Evolutionary conservation across 805 yeast genomes (phyloP), one percentile per base, ranked within the genome.

Genomic region (Suhomyces vadensis): DNA sequence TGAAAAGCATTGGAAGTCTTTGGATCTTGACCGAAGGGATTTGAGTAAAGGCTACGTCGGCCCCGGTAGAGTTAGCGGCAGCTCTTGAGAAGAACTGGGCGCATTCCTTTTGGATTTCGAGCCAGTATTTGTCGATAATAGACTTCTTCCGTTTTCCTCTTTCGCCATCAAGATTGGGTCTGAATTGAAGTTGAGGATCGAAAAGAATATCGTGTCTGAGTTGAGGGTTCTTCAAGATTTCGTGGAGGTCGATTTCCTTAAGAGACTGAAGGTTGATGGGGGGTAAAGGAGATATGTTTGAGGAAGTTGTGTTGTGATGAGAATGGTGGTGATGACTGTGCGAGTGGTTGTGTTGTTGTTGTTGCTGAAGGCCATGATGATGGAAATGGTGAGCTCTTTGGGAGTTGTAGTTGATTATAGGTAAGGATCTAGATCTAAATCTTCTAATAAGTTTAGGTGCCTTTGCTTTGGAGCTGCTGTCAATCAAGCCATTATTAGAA

Each of bases 111-210:
- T 81, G 82, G 27, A 91, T 81, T 51, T 85, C 86, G 25, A 69
- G 68, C 97, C 97, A 90, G 67, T 90, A 91, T 55, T 78, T 82
- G 59, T 88, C 95, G 39, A 89, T 84, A 35, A 84, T 73, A 45
- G 75, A 64, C 65, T 81, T 83, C 74, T 90, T 88, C 43, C 90
- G 76, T 47, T 82, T 76, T 21, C 95, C 96, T 41, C 96, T 73
- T 65, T 91, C 97, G 41, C 96, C 95, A 61, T 87, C 96, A 52
- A 90, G 70, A 58, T 88, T 87, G 22, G 95, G 95, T 61, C 97
- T 78, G 64, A 91, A 88, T 69, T 90, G 96, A 47, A 91, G 72
- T 58, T 87, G 87, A 13, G 97, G 95, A 67, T 91, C 97, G 60
- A 91, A 91, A 10, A 89, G 74, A 42, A 92, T 87, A 62, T 92